These are phyloP conservation scores for Solanum okadae DNA, from an alignment of 257 asterid species.

Conservation along the genomic window DNA sequence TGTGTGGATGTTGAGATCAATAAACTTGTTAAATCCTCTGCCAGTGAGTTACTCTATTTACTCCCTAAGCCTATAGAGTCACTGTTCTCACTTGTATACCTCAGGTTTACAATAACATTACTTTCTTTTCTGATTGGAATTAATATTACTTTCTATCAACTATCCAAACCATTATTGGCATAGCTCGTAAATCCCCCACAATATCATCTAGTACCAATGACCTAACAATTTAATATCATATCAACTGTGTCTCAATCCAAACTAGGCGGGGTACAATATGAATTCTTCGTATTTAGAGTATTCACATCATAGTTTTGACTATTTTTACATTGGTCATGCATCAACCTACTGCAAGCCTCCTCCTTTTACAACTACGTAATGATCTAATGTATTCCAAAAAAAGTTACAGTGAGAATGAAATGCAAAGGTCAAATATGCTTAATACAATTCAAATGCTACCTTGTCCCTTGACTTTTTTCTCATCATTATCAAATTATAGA, in stretches of 20 bases:
- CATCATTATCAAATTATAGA: neutral
- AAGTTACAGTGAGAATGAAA: neutral
- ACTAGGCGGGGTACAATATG: neutral
- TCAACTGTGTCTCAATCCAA: neutral
- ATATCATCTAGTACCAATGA: neutral
- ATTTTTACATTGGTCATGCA: neutral
- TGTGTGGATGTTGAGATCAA: neutral
- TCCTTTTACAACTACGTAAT: neutral
- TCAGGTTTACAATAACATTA: neutral
- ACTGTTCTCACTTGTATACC: neutral
- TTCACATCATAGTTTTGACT: neutral
- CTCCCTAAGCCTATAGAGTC: neutral
- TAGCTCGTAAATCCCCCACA: neutral
- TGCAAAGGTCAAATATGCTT: neutral
- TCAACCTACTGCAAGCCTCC: neutral
- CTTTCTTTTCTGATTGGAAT: neutral
- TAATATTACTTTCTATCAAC: neutral
- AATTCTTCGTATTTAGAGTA: neutral
- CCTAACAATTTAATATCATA: neutral
- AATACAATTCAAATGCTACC: neutral
- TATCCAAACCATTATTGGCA: neutral
- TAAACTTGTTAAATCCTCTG: neutral
- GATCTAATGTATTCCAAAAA: neutral
- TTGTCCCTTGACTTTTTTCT: neutral
- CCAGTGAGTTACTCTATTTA: neutral